These are phyloP conservation scores for Mycena crocata DNA, from an alignment of 768 basidiomycete species.

Conservation along the genomic window DNA sequence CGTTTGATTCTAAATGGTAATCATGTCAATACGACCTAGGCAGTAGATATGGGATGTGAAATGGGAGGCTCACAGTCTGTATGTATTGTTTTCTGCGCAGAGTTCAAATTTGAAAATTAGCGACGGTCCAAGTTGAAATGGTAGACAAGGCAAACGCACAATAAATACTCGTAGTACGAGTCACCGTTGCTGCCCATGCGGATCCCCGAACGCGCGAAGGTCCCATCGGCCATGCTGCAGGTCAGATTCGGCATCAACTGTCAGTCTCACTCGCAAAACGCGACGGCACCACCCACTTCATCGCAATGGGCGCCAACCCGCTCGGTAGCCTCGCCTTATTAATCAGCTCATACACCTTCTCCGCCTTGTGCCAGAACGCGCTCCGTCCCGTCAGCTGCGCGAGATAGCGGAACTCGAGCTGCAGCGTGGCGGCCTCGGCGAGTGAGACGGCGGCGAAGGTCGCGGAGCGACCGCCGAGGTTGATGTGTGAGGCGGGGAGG, in stretches of 20 bases:
- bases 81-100: slow-evolving; percentile 64
- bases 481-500: slow-evolving; percentile 70
- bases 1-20: slow-evolving; percentile 56
- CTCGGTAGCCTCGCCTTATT: slow-evolving; percentile 59
- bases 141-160: slow-evolving; percentile 63
- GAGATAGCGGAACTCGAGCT: slow-evolving; percentile 83
- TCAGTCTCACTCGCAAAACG: slow-evolving; percentile 2
- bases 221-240: slow-evolving; percentile 35
- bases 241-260: too few species aligned
- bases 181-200: slow-evolving; percentile 85
- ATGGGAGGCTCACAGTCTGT: slow-evolving; percentile 61
- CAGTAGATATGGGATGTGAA: not conserved
- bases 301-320: slow-evolving; percentile 77
- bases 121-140: too few species aligned
- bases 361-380: slow-evolving; percentile 74
- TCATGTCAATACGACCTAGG: too few species aligned
- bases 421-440: slow-evolving; percentile 77
- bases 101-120: not conserved
- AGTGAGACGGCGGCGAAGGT: slow-evolving; percentile 62
- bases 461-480: slow-evolving; percentile 60
- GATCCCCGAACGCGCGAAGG: slow-evolving; percentile 62
- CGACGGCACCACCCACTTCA: slow-evolving; percentile 59
- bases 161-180: slow-evolving; percentile 82
- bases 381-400: slow-evolving; percentile 71
- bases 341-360: slow-evolving; percentile 74